These are phyloP conservation scores for Leccinum imitatum DNA, from an alignment of 768 basidiomycete genomes.

Conservation along the genomic window DNA sequence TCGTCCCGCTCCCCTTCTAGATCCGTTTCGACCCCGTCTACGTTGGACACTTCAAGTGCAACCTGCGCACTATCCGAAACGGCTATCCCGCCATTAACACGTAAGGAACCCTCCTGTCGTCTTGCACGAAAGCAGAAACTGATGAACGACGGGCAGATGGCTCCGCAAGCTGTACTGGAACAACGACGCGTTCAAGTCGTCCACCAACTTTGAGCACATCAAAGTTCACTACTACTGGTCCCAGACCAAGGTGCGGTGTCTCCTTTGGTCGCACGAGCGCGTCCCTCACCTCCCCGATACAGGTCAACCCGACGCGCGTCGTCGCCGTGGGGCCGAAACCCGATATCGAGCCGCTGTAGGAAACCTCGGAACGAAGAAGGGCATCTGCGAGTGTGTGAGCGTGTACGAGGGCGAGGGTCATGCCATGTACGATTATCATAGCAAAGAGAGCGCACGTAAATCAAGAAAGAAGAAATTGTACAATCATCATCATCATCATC, in stretches of 20 bases:
- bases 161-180: slow-evolving; percentile 91
- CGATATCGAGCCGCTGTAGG: slow-evolving; percentile 59
- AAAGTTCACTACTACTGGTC: slow-evolving; percentile 44
- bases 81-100: slow-evolving; percentile 83
- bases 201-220: slow-evolving; percentile 85
- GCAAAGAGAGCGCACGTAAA: not conserved
- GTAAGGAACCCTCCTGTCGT: slow-evolving; percentile 20
- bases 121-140: not conserved
- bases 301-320: slow-evolving; percentile 80
- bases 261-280: not conserved
- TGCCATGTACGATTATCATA: not conserved
- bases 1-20: slow-evolving; percentile 32
- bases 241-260: slow-evolving; percentile 20
- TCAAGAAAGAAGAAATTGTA: not conserved
- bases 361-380: not conserved
- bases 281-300: slow-evolving; percentile 7
- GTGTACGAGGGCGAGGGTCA: not conserved
- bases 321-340: slow-evolving; percentile 76
- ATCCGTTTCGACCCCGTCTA: slow-evolving; percentile 91
- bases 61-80: slow-evolving; percentile 78
- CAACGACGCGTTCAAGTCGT: slow-evolving; percentile 78
- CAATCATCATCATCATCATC: not conserved
- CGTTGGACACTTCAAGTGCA: slow-evolving; percentile 92
- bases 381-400: not conserved
- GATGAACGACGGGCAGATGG: slow-evolving; percentile 48